A percentile compares a stretch with the other conserved stretches of the same genome.
These are phyloP conservation scores for Perkinsela sp. DNA, from an alignment of 208 protist species.

Conservation along the genomic window DNA sequence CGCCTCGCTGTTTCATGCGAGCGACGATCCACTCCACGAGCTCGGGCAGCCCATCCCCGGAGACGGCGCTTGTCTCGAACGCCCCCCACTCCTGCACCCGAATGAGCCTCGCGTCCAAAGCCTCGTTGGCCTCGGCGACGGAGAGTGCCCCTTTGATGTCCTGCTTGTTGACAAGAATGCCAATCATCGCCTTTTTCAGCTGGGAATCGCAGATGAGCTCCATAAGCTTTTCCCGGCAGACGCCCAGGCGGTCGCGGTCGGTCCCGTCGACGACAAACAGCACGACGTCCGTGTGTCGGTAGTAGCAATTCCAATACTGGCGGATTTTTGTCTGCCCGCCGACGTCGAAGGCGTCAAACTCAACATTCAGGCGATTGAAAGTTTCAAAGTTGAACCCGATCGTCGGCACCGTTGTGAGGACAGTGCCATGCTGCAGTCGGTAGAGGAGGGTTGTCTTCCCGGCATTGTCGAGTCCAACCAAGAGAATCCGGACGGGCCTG, in stretches of 20 bases:
- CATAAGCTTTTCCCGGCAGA: conserved; percentile 44
- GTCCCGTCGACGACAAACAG: conserved; percentile 73
- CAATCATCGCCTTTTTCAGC: conserved; percentile 37
- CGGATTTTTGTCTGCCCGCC: conserved; percentile 68
- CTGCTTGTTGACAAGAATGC: conserved; percentile 84
- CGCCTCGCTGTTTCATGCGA: conserved; percentile 9
- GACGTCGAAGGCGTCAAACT: conserved; percentile 90
- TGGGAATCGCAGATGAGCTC: conserved; percentile 38
- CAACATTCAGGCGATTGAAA: conserved; percentile 82
- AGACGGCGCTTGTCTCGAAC: conserved; percentile 68
- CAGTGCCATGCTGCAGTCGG: conserved; percentile 81
- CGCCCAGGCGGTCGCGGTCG: conserved; percentile 28
- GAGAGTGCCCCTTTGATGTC: conserved; percentile 53
- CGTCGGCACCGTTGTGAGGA: conserved; percentile 85
- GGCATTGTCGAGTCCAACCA: conserved; percentile 79
- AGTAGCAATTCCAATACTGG: conserved; percentile 79
- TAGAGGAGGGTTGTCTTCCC: conserved; percentile 94
- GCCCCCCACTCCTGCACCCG: conserved; percentile 68
- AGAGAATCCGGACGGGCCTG: conserved; percentile 47
- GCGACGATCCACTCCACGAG: conserved; percentile 69
- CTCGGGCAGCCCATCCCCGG: conserved; percentile 53
- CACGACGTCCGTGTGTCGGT: conserved; percentile 70
- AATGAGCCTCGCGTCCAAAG: conserved; percentile 50
- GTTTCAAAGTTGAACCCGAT: conserved; percentile 84
- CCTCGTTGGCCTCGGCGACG: conserved; percentile 41